A percentile compares a stretch with the other conserved stretches of the same genome.
phyloP scores from a whole-genome alignment of 1,284 basidiomycete genomes.

The Heliocybe sulcata region DNA sequence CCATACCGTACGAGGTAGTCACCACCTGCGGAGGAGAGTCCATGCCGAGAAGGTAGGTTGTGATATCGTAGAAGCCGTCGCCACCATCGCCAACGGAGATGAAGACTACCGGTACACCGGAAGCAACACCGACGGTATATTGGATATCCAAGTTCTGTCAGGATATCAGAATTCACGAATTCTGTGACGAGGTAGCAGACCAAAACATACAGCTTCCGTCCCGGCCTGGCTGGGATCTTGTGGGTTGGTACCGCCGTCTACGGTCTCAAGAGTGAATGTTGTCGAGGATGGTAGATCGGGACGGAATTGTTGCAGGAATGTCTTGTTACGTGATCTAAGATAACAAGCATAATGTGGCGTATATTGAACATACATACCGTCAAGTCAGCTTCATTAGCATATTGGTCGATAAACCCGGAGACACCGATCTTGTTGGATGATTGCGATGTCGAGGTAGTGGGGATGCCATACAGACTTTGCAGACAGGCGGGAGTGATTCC shows the following conservation, averaged over 20 bases:
- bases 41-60: constrained; percentile 8
- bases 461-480: constrained; percentile 19
- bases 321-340: too few relatives aligned
- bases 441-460: constrained; percentile 14
- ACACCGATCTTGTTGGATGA: constrained; percentile 13
- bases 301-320: constrained; percentile 3
- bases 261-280: constrained; percentile 6
- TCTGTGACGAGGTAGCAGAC: background rate
- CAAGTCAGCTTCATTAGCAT: constrained; percentile 14
- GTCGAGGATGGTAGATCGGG: background rate
- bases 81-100: constrained; percentile 13
- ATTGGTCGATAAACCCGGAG: constrained; percentile 16
- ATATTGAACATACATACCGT: constrained; percentile 4
- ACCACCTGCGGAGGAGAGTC: constrained; percentile 11
- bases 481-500: constrained; percentile 17
- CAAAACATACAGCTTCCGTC: constrained; percentile 7
- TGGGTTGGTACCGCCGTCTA: constrained; percentile 11
- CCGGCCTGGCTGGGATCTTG: constrained; percentile 7
- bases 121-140: constrained; percentile 25
- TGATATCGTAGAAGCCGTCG: constrained; percentile 10
- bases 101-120: constrained; percentile 15
- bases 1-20: constrained; percentile 7
- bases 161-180: background rate
- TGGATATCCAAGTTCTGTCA: constrained; percentile 26
- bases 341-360: too few relatives aligned